phyloP scores from a whole-genome alignment of 495 filamentous ascomycete species.

The Aspergillus biplanus region DNA sequence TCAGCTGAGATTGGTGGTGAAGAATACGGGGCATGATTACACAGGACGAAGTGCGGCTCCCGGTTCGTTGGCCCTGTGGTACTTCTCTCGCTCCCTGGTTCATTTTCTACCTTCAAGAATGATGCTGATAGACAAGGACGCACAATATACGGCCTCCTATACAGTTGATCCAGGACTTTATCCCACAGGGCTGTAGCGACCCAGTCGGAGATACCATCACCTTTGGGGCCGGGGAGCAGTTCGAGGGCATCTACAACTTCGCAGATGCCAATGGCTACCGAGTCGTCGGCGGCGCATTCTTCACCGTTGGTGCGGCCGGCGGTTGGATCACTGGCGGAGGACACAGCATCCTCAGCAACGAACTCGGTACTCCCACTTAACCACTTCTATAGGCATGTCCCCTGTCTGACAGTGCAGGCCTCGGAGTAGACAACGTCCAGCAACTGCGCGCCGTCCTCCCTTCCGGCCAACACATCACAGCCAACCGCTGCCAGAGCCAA shows the following conservation, averaged over 20 bases:
- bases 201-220: constrained; percentile 24
- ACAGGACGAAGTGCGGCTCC: constrained; percentile 17
- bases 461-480: constrained; percentile 47
- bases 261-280: constrained; percentile 27
- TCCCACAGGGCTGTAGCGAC: constrained; percentile 20
- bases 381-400: background rate
- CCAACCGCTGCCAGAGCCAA: constrained; percentile 47
- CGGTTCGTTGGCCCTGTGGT: constrained; percentile 35
- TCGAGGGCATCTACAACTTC: constrained; percentile 29
- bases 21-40: constrained; percentile 50
- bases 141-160: constrained; percentile 31
- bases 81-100: constrained; percentile 24
- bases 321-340: constrained; percentile 48
- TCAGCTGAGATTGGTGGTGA: constrained; percentile 40
- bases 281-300: constrained; percentile 27
- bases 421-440: constrained; percentile 39
- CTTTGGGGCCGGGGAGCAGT: constrained; percentile 31
- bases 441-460: constrained; percentile 51
- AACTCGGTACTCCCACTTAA: constrained; percentile 17
- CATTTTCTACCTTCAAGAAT: background rate
- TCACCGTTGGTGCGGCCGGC: constrained; percentile 40
- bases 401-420: constrained; percentile 12
- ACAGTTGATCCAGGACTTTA: constrained; percentile 8
- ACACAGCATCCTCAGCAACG: constrained; percentile 39
- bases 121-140: constrained; percentile 24